These are phyloP conservation scores for Coniochaeta prunicola DNA, from an alignment of 2,329 filamentous ascomycete genomes.

Conservation along the genomic window DNA sequence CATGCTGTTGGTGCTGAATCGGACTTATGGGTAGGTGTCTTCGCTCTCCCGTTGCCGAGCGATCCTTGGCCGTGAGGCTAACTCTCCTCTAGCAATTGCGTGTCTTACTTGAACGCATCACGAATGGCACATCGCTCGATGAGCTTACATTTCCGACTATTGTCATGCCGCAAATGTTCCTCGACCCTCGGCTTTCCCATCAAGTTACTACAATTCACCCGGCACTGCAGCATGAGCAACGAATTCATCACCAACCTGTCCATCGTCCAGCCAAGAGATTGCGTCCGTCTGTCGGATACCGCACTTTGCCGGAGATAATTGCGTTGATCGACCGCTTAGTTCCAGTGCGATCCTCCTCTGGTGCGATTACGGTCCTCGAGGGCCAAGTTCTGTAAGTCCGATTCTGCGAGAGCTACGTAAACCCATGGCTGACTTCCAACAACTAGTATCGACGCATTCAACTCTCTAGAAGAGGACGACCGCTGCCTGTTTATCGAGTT, in stretches of 20 bases:
- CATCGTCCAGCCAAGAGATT: not conserved
- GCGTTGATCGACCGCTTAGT: not conserved
- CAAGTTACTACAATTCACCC: not conserved
- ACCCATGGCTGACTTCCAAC: not conserved
- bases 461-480: slow-evolving; percentile 10
- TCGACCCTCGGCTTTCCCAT: not conserved
- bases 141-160: not conserved
- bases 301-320: not conserved
- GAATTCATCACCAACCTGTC: too few species aligned
- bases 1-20: slow-evolving; percentile 10
- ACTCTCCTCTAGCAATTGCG: not conserved
- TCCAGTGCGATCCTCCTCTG: not conserved
- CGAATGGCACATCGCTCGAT: not conserved
- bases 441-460: slow-evolving; percentile 10
- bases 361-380: not conserved
- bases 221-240: not conserved
- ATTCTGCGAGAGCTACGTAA: not conserved
- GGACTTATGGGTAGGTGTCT: slow-evolving; percentile 15
- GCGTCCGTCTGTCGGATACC: not conserved
- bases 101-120: not conserved
- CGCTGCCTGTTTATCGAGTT: slow-evolving; percentile 26
- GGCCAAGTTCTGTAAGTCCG: slow-evolving; percentile 1
- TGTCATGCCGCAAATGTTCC: not conserved
- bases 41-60: too few species aligned
- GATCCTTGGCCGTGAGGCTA: not conserved